Conservation (phyloP, 176 grass and related monocot genomes). For the Ananas comosus region DNA sequence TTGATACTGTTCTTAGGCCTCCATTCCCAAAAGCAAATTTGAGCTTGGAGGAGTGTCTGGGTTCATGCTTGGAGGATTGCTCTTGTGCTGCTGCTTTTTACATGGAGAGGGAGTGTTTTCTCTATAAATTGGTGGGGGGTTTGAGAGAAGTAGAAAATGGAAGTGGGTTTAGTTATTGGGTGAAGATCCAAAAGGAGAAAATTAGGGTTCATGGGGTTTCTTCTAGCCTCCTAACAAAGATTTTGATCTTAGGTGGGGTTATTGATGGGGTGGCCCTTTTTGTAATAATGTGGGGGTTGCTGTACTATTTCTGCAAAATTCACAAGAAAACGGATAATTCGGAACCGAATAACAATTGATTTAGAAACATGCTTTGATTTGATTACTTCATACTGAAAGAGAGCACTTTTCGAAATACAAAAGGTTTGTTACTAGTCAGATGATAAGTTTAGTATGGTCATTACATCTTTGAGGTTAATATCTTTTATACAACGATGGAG, state of each 20-base stretch:
- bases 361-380: slow-evolving; percentile 1
- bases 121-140: slow-evolving; percentile 22
- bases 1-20: slow-evolving; percentile 20
- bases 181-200: slow-evolving; percentile 20
- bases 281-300: slow-evolving; percentile 15
- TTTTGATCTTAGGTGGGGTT: slow-evolving; percentile 23
- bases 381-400: not conserved
- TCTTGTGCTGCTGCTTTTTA: slow-evolving; percentile 25
- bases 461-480: too few species aligned
- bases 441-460: too few species aligned
- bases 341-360: slow-evolving; percentile 9
- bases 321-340: slow-evolving; percentile 10
- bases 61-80: slow-evolving; percentile 22
- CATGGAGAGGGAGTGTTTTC: slow-evolving; percentile 16
- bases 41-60: slow-evolving; percentile 19
- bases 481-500: too few species aligned
- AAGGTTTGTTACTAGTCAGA: too few species aligned
- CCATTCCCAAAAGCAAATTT: slow-evolving; percentile 6
- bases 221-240: not conserved
- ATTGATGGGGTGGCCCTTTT: slow-evolving; percentile 20
- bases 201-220: not conserved
- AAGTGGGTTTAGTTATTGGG: slow-evolving; percentile 24
- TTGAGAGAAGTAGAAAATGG: slow-evolving; percentile 12
- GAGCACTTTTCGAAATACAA: not conserved
- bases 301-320: slow-evolving; percentile 24